Evolutionary conservation across 139 green algal species (phyloP).

Genomic region (Astrephomene gubernaculifera): DNA sequence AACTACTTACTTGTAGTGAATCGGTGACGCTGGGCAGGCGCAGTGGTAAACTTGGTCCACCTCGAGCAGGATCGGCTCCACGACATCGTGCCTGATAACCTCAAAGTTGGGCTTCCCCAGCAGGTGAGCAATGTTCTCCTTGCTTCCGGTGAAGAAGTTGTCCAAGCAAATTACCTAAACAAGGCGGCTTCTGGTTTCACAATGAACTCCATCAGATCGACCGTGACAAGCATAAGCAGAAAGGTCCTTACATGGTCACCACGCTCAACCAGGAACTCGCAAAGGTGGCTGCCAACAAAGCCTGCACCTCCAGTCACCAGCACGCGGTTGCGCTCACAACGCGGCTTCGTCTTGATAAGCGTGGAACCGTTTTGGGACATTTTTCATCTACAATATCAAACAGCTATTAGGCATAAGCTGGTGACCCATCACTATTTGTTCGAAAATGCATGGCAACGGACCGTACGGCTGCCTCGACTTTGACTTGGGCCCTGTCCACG

Average conservation of each 20-base stretch:
- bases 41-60: conserved; percentile 99
- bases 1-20: conserved; percentile 98
- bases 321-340: conserved; percentile 84
- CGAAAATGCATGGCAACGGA: too few species aligned
- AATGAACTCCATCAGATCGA: neutral
- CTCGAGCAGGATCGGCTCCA: conserved; percentile 95
- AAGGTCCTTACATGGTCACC: conserved; percentile 85
- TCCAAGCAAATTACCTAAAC: conserved; percentile 96
- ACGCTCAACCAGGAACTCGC: conserved; percentile 89
- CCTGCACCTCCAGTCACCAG: conserved; percentile 96
- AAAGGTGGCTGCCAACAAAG: conserved; percentile 97
- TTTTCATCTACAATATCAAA: neutral
- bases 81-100: conserved; percentile 97
- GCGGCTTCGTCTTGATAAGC: conserved; percentile 89
- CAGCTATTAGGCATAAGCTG: too few species aligned
- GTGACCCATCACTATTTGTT: too few species aligned
- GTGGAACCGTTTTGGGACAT: conserved; percentile 46
- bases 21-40: conserved; percentile 97
- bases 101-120: conserved; percentile 96
- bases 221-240: neutral
- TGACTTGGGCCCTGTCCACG: too few species aligned
- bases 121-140: conserved; percentile 95
- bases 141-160: conserved; percentile 99
- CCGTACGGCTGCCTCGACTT: too few species aligned
- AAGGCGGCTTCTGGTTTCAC: neutral